Evolutionary conservation across 2,329 filamentous ascomycete genomes (phyloP).

Genomic region (Trichoderma breve): DNA sequence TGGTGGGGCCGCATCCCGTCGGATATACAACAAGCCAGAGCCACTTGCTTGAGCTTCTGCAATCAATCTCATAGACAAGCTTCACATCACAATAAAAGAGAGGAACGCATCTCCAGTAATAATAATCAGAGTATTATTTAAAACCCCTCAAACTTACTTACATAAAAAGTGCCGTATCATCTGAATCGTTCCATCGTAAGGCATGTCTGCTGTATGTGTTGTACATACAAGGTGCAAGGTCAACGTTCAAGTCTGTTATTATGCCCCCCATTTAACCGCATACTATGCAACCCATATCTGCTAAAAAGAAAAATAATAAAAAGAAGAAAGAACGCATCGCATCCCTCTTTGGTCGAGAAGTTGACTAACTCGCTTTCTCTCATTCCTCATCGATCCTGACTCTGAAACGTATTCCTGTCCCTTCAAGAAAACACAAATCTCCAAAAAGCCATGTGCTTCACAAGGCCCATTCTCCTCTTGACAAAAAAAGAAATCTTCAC

Average conservation of each 20-base stretch:
- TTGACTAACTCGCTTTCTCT: not conserved
- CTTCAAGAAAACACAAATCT: constrained; percentile 1
- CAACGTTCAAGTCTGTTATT: constrained; percentile 8
- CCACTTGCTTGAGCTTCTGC: not conserved
- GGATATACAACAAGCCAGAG: not conserved
- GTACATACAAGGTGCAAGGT: not conserved
- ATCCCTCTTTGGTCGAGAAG: constrained; percentile 6
- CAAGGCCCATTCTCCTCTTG: not conserved
- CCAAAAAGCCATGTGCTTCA: constrained; percentile 2
- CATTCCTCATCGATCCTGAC: not conserved
- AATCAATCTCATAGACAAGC: not conserved
- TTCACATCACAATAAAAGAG: not conserved
- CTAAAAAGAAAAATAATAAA: constrained; percentile 4
- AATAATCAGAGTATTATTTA: not conserved
- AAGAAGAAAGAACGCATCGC: not conserved
- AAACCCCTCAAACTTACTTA: not conserved
- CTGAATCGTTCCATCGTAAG: constrained; percentile 2
- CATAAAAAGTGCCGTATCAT: not conserved
- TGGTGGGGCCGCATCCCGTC: constrained; percentile 8
- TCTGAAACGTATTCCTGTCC: not conserved
- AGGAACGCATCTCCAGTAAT: not conserved
- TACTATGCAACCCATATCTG: constrained; percentile 20
- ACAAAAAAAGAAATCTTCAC: constrained; percentile 15
- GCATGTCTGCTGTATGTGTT: not conserved
- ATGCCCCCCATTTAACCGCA: constrained; percentile 16